These are phyloP conservation scores for Bocquillonia castaneifolia DNA, from an alignment of 441 rosid genomes.

Conservation along the genomic window DNA sequence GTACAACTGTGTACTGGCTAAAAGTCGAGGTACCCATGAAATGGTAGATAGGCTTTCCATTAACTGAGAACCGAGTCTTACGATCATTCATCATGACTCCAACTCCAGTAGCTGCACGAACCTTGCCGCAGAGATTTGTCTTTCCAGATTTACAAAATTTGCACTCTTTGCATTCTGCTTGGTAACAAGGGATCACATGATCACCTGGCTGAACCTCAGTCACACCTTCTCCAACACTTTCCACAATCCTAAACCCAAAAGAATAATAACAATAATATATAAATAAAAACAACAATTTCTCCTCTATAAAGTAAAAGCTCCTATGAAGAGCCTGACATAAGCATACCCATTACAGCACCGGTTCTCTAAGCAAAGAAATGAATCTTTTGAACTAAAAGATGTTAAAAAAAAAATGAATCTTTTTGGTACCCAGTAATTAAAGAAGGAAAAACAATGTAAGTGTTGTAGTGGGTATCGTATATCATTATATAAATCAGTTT, in stretches of 20 bases:
- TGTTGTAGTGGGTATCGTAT: no score
- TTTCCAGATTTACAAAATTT: slow-evolving; percentile 94
- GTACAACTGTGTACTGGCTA: slow-evolving; percentile 62
- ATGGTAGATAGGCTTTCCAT: slow-evolving; percentile 82
- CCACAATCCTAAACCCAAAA: slow-evolving; percentile 59
- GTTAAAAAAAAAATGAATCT: no score
- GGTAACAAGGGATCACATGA: slow-evolving; percentile 94
- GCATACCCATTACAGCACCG: no score
- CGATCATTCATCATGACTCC: slow-evolving; percentile 92
- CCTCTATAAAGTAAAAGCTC: neutral
- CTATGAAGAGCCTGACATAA: no score
- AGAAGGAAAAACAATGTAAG: no score
- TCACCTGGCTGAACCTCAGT: slow-evolving; percentile 90
- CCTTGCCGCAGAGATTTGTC: slow-evolving; percentile 93
- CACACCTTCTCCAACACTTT: slow-evolving; percentile 97
- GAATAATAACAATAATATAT: no score
- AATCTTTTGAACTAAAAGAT: no score
- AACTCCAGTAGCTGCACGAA: slow-evolving; percentile 84
- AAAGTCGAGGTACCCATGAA: slow-evolving; percentile 98
- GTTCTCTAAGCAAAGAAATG: no score
- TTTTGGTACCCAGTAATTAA: no score
- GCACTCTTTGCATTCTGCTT: slow-evolving; percentile 95
- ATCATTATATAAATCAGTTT: no score
- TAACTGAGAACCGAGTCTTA: slow-evolving; percentile 72
- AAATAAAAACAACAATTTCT: slow-evolving; percentile 9